Conservation (phyloP, 306 rosid genomes). For the Fragaria iinumae region DNA sequence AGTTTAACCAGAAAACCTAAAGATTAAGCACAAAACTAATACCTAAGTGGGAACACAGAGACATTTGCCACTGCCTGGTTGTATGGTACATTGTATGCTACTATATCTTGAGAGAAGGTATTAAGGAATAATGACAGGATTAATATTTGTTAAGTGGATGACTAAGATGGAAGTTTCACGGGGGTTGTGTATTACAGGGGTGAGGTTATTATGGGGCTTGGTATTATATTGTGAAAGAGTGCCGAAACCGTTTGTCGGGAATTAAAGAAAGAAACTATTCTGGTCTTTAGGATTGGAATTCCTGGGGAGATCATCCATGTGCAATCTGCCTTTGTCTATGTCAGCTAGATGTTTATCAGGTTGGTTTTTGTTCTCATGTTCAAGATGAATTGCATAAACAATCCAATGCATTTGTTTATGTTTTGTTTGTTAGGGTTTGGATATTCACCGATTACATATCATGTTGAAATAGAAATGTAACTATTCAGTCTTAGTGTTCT, state of each 20-base stretch:
- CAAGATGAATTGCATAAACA: conserved; percentile 1
- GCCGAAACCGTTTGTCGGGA: conserved; percentile 42
- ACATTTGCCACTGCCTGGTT: background rate
- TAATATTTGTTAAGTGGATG: conserved; percentile 12
- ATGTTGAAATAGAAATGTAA: background rate
- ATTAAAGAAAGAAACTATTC: conserved; percentile 30
- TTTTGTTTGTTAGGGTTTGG: background rate
- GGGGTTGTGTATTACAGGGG: conserved; percentile 10
- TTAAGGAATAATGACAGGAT: conserved; percentile 16
- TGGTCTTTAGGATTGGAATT: conserved; percentile 13
- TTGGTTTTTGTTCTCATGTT: conserved; percentile 19
- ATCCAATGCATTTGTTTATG: conserved; percentile 2
- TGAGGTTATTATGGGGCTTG: background rate
- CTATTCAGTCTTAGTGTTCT: no score
- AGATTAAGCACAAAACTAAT: background rate
- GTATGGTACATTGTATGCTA: conserved; percentile 24
- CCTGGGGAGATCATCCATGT: conserved; percentile 28
- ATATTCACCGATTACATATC: background rate
- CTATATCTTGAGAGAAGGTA: conserved; percentile 1
- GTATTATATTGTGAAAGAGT: conserved; percentile 17
- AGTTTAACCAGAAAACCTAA: conserved; percentile 9
- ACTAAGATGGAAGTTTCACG: conserved; percentile 1
- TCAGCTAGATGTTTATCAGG: conserved; percentile 28
- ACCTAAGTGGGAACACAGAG: conserved; percentile 14
- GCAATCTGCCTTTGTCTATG: conserved; percentile 22